phyloP scores from a whole-genome alignment of 345 rosid genomes.

The Mallotus nudiflorus region DNA sequence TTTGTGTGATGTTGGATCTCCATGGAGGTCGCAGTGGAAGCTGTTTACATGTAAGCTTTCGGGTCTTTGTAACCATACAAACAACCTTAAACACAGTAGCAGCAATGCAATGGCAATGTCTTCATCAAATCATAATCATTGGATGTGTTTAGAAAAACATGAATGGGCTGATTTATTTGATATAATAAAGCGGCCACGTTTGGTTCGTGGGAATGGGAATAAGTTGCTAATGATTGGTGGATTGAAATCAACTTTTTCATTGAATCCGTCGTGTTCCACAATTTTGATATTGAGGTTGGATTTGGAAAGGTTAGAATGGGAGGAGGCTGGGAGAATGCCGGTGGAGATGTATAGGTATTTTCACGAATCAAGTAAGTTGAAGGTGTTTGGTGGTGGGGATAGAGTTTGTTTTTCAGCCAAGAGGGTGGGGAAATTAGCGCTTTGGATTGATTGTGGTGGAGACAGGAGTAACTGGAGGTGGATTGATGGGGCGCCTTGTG shows the following conservation, averaged over 20 bases:
- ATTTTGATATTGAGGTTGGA: conserved; percentile 74
- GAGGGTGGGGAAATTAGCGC: conserved; percentile 63
- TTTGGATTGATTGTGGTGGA: conserved; percentile 67
- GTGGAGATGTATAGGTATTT: conserved; percentile 71
- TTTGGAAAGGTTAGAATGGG: conserved; percentile 82
- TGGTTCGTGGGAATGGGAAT: conserved; percentile 57
- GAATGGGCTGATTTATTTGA: conserved; percentile 92
- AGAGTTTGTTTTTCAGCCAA: conserved; percentile 79
- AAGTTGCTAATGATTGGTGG: conserved; percentile 82
- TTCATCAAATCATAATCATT: conserved; percentile 51
- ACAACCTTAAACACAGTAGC: too few relatives aligned
- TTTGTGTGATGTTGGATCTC: conserved; percentile 83
- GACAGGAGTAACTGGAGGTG: conserved; percentile 57
- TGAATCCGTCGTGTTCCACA: conserved; percentile 78
- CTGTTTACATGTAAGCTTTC: conserved; percentile 51
- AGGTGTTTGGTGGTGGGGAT: conserved; percentile 88
- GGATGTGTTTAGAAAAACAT: conserved; percentile 72
- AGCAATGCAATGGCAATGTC: too few relatives aligned
- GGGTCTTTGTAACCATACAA: conserved; percentile 1
- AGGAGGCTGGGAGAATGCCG: conserved; percentile 88
- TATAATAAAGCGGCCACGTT: conserved; percentile 75
- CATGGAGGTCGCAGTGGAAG: conserved; percentile 90
- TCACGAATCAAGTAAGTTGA: conserved; percentile 72
- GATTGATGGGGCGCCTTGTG: conserved; percentile 66
- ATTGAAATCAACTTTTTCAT: conserved; percentile 62